Evolutionary conservation across 306 rosid species (phyloP).

Genomic region (Cucumis hystrix): DNA sequence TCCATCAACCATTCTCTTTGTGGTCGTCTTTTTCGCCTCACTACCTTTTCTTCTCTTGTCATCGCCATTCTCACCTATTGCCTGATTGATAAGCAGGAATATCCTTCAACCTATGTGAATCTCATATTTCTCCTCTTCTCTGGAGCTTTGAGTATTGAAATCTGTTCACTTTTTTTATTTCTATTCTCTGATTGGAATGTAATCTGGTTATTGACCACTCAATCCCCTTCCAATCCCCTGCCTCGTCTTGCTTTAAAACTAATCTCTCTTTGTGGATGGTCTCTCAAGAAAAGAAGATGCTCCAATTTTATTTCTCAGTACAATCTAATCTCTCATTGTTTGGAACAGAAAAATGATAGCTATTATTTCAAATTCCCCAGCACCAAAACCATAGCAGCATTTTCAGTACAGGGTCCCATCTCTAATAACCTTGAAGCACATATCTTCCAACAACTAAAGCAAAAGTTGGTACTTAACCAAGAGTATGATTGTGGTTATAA

Average conservation of each 20-base stretch:
- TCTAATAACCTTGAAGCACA: not conserved
- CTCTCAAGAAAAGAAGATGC: slow-evolving; percentile 9
- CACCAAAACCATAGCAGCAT: not conserved
- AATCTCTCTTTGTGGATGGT: not conserved
- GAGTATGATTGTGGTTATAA: not conserved
- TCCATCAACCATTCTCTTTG: not conserved
- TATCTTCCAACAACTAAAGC: not conserved
- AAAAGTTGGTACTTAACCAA: not conserved
- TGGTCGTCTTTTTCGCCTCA: not conserved
- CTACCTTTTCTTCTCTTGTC: not conserved
- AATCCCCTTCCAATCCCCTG: not conserved
- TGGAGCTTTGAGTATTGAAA: slow-evolving; percentile 17
- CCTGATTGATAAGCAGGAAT: not conserved
- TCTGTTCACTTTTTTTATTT: slow-evolving; percentile 5
- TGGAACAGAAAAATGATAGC: not conserved
- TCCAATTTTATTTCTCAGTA: slow-evolving; percentile 16
- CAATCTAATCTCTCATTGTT: slow-evolving; percentile 8
- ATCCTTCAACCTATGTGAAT: not conserved
- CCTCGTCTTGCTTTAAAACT: not conserved
- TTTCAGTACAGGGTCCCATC: not conserved
- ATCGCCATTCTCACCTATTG: not conserved
- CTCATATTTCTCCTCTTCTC: not conserved
- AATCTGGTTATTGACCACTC: not conserved
- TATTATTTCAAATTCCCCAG: not conserved
- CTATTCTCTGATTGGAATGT: slow-evolving; percentile 20